Evolutionary conservation across 192 early-diverging fungal species (phyloP), one percentile per base, ranked within the genome.

Genomic region (Oehlia diaphana): DNA sequence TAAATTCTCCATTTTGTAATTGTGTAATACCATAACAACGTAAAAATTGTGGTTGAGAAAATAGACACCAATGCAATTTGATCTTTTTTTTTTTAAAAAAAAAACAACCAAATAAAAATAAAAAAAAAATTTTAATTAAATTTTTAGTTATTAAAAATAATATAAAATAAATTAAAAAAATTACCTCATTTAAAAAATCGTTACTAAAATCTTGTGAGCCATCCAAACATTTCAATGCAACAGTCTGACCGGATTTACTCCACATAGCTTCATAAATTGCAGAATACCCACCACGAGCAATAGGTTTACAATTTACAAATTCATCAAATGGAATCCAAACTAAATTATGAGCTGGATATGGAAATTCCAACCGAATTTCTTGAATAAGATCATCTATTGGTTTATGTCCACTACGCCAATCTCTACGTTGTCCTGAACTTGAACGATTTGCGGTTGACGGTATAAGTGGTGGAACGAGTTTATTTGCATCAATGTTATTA

Each of bases 1-100:
- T 84, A 16, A 86, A 58, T 37, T 86, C 83, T 3, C 83, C 79
- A 12, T 68, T 82, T 63, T 82, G 83, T 33, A 77, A 80, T n/a
- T 82, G 81, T 71, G 85, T 86, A 9, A 86, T 68, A 4, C 85
- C 85, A 65, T 86, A 76, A 62, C 84, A 64, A 16, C 58, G 44
- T 4, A 79, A 62, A 79, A 58, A 79, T 79, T 78, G 44, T 26
- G 77, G 64, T 71, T 78, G 77, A 0, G 47, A 64, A 62, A 37
- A 62, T 9, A 61, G 4, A 62, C 65, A 9, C 77, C 77, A 71
- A 79, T 78, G 66, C n/a, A n/a, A 2, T 28, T 78, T 78, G 9
- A 78, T 4, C 77, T 79, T 47, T 47, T 47, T 47, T 47, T 47
- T 47, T 47, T 58, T n/a, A n/a, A n/a, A n/a, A n/a, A n/a, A n/a